Percentiles rank a stretch among this genome's conserved stretches.
These are phyloP conservation scores for Hirschfeldia incana DNA, from an alignment of 345 rosid species.

Conservation along the genomic window DNA sequence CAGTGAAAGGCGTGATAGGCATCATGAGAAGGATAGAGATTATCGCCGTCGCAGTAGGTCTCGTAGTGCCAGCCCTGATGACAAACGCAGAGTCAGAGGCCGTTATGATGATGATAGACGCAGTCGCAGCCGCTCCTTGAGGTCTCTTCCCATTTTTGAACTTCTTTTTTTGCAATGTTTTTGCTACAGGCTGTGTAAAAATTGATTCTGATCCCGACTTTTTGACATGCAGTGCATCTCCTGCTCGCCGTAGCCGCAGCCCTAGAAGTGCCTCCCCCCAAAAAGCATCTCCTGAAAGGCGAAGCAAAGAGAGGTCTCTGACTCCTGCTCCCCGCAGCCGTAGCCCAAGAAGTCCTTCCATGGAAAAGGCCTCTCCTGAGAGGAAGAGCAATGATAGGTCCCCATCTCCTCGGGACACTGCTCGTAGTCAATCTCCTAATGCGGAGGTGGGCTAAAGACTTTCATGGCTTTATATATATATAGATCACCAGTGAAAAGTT, in stretches of 20 bases:
- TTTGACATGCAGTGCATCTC: slow-evolving; percentile 48
- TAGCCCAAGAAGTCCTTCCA: slow-evolving; percentile 46
- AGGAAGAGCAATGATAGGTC: slow-evolving; percentile 45
- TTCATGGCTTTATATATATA: neutral
- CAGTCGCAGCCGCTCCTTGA: slow-evolving; percentile 57
- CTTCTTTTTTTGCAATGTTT: neutral
- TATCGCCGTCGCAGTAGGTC: slow-evolving; percentile 57
- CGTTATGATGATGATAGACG: slow-evolving; percentile 53
- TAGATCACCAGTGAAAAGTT: neutral
- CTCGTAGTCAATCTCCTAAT: slow-evolving; percentile 52
- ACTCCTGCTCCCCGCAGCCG: slow-evolving; percentile 47
- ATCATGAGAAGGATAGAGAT: slow-evolving; percentile 56
- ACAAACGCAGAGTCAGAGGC: slow-evolving; percentile 52
- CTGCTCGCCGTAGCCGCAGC: slow-evolving; percentile 47
- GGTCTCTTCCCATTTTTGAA: slow-evolving; percentile 36
- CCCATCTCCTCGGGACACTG: slow-evolving; percentile 48
- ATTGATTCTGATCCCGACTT: slow-evolving; percentile 6
- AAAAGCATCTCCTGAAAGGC: slow-evolving; percentile 46
- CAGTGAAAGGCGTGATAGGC: slow-evolving; percentile 49
- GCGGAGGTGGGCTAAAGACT: slow-evolving; percentile 42
- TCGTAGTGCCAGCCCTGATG: slow-evolving; percentile 57
- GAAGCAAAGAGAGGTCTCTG: slow-evolving; percentile 46
- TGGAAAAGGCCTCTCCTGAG: slow-evolving; percentile 45
- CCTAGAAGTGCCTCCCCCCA: slow-evolving; percentile 47
- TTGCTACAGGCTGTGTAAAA: neutral